A percentile compares a stretch with the other conserved stretches of the same genome.
Evolutionary conservation across 345 rosid species (phyloP).

Genomic region (Moringa oleifera): DNA sequence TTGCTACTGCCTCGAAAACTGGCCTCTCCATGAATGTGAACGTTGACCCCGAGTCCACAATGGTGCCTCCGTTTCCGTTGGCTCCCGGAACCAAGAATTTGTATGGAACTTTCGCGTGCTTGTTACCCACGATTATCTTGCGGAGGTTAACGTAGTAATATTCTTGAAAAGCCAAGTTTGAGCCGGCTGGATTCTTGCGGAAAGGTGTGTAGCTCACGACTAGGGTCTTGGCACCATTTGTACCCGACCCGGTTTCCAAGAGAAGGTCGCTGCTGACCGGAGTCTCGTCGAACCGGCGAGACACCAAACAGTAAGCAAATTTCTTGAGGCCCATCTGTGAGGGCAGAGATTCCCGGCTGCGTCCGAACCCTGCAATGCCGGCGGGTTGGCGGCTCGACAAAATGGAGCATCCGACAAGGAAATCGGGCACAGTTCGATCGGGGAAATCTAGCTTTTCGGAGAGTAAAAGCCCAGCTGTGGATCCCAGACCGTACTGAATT

Average conservation of each 20-base stretch:
- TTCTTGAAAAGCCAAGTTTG: conserved; percentile 33
- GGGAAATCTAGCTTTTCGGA: conserved; percentile 53
- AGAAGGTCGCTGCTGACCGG: conserved; percentile 47
- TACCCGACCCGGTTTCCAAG: conserved; percentile 44
- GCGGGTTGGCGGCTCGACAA: conserved; percentile 75
- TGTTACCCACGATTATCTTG: conserved; percentile 52
- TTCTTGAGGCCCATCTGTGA: conserved; percentile 55
- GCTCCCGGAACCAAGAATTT: conserved; percentile 43
- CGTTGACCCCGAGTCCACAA: conserved; percentile 89
- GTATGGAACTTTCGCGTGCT: conserved; percentile 56
- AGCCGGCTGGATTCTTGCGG: conserved; percentile 31
- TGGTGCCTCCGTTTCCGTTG: conserved; percentile 76
- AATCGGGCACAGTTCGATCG: conserved; percentile 35
- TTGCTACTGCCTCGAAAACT: conserved; percentile 41
- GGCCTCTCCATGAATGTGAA: conserved; percentile 78
- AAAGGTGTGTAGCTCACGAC: conserved; percentile 71
- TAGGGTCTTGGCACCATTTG: conserved; percentile 29
- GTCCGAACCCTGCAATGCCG: conserved; percentile 91
- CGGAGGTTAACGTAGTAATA: conserved; percentile 64
- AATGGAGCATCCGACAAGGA: conserved; percentile 77
- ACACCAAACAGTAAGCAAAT: conserved; percentile 73
- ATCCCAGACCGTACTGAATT: conserved; percentile 67
- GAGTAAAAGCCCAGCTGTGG: conserved; percentile 64
- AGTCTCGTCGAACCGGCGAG: conserved; percentile 65
- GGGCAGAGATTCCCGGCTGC: conserved; percentile 64